These are phyloP conservation scores for Acanthamoeba culbertsoni DNA, from an alignment of 208 protist genomes.

Conservation along the genomic window DNA sequence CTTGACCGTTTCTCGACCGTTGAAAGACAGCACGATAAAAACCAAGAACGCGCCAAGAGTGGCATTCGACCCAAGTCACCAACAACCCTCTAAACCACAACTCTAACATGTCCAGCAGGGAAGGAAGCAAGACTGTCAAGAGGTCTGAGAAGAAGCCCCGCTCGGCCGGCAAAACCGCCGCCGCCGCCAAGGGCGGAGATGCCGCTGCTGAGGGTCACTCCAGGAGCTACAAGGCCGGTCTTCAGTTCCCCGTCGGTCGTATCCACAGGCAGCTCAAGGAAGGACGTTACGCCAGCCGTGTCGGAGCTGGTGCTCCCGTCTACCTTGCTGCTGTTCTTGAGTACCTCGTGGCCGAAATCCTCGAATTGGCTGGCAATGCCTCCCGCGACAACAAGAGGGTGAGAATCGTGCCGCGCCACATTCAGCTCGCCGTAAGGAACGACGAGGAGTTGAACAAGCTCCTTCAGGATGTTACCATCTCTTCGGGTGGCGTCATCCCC, in stretches of 20 bases:
- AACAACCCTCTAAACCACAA: neutral
- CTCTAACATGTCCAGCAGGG: neutral
- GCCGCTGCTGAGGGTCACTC: slow-evolving; percentile 67
- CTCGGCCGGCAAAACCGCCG: neutral
- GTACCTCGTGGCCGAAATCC: slow-evolving; percentile 95
- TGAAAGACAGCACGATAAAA: neutral
- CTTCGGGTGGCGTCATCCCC: slow-evolving; percentile 92
- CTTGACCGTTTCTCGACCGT: neutral
- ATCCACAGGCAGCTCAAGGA: slow-evolving; percentile 94
- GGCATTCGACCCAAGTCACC: neutral
- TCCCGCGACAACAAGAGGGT: slow-evolving; percentile 90
- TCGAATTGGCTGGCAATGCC: slow-evolving; percentile 94
- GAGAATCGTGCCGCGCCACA: slow-evolving; percentile 92
- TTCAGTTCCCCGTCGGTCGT: slow-evolving; percentile 98
- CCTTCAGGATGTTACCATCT: slow-evolving; percentile 90
- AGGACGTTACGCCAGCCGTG: slow-evolving; percentile 94
- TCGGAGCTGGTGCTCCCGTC: slow-evolving; percentile 96
- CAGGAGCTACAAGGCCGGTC: slow-evolving; percentile 93
- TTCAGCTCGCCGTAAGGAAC: slow-evolving; percentile 92
- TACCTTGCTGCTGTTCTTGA: slow-evolving; percentile 98
- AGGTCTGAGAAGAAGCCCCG: neutral
- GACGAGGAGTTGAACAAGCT: slow-evolving; percentile 94
- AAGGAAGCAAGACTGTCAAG: neutral
- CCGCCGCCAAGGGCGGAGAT: neutral
- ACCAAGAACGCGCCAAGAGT: neutral